Conservation (phyloP, 805 yeast genomes). For the Saturnispora serradocipensis region DNA sequence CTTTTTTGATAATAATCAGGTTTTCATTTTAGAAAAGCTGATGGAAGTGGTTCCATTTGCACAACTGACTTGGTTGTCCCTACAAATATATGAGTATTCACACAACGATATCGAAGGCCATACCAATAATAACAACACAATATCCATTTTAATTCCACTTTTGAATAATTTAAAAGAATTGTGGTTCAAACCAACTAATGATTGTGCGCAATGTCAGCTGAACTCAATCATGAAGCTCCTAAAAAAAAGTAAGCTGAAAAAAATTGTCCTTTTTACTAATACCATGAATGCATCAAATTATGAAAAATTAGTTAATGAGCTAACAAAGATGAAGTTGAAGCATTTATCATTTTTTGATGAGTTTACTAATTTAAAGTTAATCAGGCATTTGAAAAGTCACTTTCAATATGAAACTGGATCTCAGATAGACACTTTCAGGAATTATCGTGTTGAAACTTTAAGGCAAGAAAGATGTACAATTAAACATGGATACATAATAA, state of each 20-base stretch:
- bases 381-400: conserved; percentile 20
- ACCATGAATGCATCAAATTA: conserved; percentile 14
- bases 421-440: conserved; percentile 14
- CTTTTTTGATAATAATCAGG: conserved; percentile 18
- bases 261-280: conserved; percentile 16
- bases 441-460: conserved; percentile 16
- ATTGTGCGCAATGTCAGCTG: conserved; percentile 23
- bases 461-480: conserved; percentile 15
- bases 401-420: conserved; percentile 17
- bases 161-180: conserved; percentile 15
- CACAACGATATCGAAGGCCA: conserved; percentile 13
- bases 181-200: conserved; percentile 20
- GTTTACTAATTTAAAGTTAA: conserved; percentile 14
- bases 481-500: conserved; percentile 14
- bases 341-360: conserved; percentile 19
- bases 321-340: conserved; percentile 9
- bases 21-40: conserved; percentile 25
- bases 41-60: conserved; percentile 28
- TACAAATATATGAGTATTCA: conserved; percentile 21
- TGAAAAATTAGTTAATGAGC: neutral
- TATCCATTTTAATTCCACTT: conserved; percentile 14
- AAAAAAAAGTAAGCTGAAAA: neutral
- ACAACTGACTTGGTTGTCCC: conserved; percentile 13
- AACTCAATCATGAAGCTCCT: conserved; percentile 10
- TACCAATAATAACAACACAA: conserved; percentile 4